Percentiles rank a stretch among this genome's conserved stretches.
phyloP scores from a whole-genome alignment of 108 stramenopile genomes.

The Cyclotella atomus region DNA sequence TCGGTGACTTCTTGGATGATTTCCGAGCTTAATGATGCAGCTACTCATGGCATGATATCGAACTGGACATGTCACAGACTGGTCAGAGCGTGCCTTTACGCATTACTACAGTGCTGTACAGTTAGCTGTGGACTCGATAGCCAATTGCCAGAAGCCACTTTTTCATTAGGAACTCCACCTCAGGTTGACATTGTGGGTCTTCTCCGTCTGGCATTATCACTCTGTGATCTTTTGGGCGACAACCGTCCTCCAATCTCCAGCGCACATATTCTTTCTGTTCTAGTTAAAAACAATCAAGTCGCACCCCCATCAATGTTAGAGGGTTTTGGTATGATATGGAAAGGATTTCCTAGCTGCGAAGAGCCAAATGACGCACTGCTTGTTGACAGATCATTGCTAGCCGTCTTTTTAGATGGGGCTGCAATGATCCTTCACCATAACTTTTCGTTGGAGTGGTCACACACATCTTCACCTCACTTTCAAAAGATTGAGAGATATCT shows the following conservation, averaged over 20 bases:
- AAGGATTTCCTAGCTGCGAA: constrained; percentile 3
- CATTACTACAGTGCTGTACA: constrained; percentile 16
- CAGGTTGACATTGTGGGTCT: background rate
- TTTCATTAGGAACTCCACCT: background rate
- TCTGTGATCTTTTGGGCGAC: background rate
- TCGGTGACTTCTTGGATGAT: constrained; percentile 23
- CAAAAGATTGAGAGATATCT: constrained; percentile 11
- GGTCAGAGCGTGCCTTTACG: constrained; percentile 18
- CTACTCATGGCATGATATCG: constrained; percentile 13
- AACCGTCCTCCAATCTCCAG: background rate
- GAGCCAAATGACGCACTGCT: background rate
- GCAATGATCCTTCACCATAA: background rate
- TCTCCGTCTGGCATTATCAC: background rate
- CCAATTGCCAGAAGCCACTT: background rate
- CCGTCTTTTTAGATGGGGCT: constrained; percentile 20
- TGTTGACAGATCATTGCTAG: constrained; percentile 17
- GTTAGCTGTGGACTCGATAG: background rate
- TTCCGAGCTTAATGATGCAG: constrained; percentile 7
- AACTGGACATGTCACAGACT: constrained; percentile 29
- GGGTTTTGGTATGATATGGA: background rate
- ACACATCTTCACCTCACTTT: background rate
- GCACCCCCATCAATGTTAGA: background rate
- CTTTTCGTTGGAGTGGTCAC: background rate
- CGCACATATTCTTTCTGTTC: background rate
- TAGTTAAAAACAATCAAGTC: background rate